phyloP scores from a whole-genome alignment of 805 yeast genomes.

The Pichia cephalocereana region DNA sequence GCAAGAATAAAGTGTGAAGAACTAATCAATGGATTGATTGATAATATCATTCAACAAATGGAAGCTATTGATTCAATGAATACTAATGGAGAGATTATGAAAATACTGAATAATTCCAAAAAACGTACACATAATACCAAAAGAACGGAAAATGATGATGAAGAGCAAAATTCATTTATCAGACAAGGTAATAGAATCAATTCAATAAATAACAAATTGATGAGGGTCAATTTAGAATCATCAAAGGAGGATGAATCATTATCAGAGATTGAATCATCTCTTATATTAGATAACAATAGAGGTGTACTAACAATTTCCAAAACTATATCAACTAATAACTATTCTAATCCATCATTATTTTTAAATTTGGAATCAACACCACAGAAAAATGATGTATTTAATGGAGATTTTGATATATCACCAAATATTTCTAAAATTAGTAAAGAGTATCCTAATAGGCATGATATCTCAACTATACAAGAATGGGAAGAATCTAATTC shows the following conservation, averaged over 20 bases:
- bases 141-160: not conserved
- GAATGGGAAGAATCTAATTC: slow-evolving; percentile 4
- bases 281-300: slow-evolving; percentile 4
- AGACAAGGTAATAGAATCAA: slow-evolving; percentile 9
- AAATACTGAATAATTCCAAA: slow-evolving; percentile 1
- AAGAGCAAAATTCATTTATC: slow-evolving; percentile 1
- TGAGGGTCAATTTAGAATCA: slow-evolving; percentile 8
- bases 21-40: slow-evolving; percentile 1
- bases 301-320: not conserved
- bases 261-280: slow-evolving; percentile 7
- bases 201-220: slow-evolving; percentile 11
- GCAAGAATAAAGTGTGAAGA: slow-evolving; percentile 4
- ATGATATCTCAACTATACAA: not conserved
- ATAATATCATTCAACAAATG: slow-evolving; percentile 2
- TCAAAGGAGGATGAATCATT: slow-evolving; percentile 1
- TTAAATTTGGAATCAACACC: slow-evolving; percentile 7
- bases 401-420: not conserved
- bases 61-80: not conserved
- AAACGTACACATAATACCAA: not conserved
- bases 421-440: not conserved
- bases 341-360: not conserved
- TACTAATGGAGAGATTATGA: not conserved
- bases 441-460: not conserved
- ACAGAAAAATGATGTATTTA: not conserved
- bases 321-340: not conserved